Evolutionary conservation across 257 asterid genomes (phyloP), one percentile per base, ranked within the genome.

Genomic region (Nicotiana undulata): DNA sequence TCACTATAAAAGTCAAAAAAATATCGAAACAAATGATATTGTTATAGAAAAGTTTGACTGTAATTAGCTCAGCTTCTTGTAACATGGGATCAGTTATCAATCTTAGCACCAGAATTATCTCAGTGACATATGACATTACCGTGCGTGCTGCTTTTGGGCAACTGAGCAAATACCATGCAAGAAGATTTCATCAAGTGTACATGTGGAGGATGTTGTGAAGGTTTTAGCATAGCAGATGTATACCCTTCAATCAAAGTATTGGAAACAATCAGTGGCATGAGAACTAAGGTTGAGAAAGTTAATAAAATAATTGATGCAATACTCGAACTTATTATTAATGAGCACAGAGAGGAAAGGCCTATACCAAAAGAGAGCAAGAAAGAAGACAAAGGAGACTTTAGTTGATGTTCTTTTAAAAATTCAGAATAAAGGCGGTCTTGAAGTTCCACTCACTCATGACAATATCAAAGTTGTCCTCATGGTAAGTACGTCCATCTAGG

Each of bases 101-200:
- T 77, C 26, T 89, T 20, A 84, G 90, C 0, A 67, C 59, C 32
- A 70, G 81, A 22, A 40, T 89, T 18, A 58, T 68, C 66, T 52
- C 76, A 1, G 31, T 79, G 0, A 28, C 86, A 64, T 75, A 40
- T 79, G 0, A 28, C 86, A 68, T 75, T 16, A 59, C 28, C 40
- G 77, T 90, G 0, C 80, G 74, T 58, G 87, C 87, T 3, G 84
- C 88, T 17, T 40, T 88, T 8, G 91, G 93, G 0, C 66, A 81
- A 56, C 37, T 52, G 17, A 79, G 64, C 17, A 31, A 67, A 16
- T 72, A 87, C 0, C 80, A n/a, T n/a, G n/a, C n/a, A 83, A 9
- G 86, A 88, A 79, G 24, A 18, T 0, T 58, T 84, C 32, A 37
- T 85, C 15, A 20, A 59, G n/a, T 13, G 75, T n/a, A n/a, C n/a